Percentiles rank a stretch among this genome's conserved stretches.
Conservation (phyloP, 2,329 filamentous ascomycete species). For the Fusarium piperis region DNA sequence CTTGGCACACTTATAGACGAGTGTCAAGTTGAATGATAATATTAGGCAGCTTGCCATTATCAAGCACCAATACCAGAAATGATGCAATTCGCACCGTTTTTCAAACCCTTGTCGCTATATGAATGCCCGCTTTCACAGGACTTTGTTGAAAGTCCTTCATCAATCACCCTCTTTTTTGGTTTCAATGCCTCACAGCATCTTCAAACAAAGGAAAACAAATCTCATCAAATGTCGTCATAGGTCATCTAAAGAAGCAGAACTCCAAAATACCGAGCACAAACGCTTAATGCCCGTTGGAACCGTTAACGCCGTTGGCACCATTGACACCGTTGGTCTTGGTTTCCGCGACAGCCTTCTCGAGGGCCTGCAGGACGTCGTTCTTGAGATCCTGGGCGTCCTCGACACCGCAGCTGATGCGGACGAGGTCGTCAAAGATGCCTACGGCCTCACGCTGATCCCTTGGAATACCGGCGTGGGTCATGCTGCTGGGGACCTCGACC, state of each 20-base stretch:
- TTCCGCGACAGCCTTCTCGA: slow-evolving; percentile 74
- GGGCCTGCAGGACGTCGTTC: slow-evolving; percentile 81
- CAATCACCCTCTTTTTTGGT: slow-evolving; percentile 20
- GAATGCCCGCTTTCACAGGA: slow-evolving; percentile 22
- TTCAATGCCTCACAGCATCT: slow-evolving; percentile 14
- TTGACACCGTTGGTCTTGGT: slow-evolving; percentile 47
- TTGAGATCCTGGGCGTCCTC: slow-evolving; percentile 89
- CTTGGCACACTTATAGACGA: slow-evolving; percentile 2
- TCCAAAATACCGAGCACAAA: neutral
- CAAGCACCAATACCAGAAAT: slow-evolving; percentile 32
- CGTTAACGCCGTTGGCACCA: slow-evolving; percentile 45
- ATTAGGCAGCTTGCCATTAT: slow-evolving; percentile 33
- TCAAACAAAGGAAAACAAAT: slow-evolving; percentile 22
- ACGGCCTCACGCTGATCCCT: slow-evolving; percentile 89
- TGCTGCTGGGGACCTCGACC: slow-evolving; percentile 90
- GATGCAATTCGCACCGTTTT: slow-evolving; percentile 28
- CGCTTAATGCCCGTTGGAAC: slow-evolving; percentile 34
- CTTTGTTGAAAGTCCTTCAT: slow-evolving; percentile 10
- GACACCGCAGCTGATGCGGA: slow-evolving; percentile 91
- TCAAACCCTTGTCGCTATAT: slow-evolving; percentile 31
- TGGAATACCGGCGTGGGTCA: slow-evolving; percentile 98
- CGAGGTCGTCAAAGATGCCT: slow-evolving; percentile 93
- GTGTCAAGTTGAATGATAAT: slow-evolving; percentile 23
- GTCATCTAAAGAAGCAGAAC: slow-evolving; percentile 23
- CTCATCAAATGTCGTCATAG: slow-evolving; percentile 34